Base-by-base conservation (phyloP, 306 rosid genomes). In the Medicago lupulina region DNA sequence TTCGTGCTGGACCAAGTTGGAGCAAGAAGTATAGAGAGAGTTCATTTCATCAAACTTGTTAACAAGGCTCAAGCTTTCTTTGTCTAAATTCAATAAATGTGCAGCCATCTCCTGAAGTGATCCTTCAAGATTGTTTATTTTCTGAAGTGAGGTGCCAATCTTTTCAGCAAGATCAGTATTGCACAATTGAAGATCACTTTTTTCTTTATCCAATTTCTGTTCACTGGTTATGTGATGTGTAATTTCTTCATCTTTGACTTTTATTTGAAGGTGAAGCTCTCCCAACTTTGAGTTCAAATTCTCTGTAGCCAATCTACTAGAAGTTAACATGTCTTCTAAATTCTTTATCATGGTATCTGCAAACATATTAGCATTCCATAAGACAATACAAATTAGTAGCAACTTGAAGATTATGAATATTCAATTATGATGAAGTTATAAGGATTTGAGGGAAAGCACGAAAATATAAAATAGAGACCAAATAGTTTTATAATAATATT, bases 271-370 rank as follows among this genome's bases (percentile, higher is more conserved):
- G 18, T 77, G 87, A 76, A 81, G 81, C 86, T 85, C 91, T 62
- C 65, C 87, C 87, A 91, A 69, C 78, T 80, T 87, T 70, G 86
- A 75, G 81, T 85, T 88, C 86, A 95, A 76, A 76, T 74, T 87
- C 78, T 95, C 97, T 38, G 84, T 73, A 43, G 75, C 79, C 84
- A 84, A 72, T 81, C 82, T 85, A 85, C 82, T 86, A 68, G 88
- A 73, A 49, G 85, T 79, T 46, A 90, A 54, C 44, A 86, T 80
- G 77, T 86, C 89, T 76, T 89, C 92, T 68, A 90, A 86, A 70
- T 77, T 87, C 88, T 85, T 88, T 68, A 86, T 86, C 83, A 85
- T 74, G 21, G 50, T 70, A 77, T 90, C 98, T 95, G 97, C 86
- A 86, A 66, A 62, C 34, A 81, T 84, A 81, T 44, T 60, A 47